Evolutionary conservation across 306 rosid species (phyloP), one percentile per base, ranked within the genome.

Genomic region (Corylus americana): DNA sequence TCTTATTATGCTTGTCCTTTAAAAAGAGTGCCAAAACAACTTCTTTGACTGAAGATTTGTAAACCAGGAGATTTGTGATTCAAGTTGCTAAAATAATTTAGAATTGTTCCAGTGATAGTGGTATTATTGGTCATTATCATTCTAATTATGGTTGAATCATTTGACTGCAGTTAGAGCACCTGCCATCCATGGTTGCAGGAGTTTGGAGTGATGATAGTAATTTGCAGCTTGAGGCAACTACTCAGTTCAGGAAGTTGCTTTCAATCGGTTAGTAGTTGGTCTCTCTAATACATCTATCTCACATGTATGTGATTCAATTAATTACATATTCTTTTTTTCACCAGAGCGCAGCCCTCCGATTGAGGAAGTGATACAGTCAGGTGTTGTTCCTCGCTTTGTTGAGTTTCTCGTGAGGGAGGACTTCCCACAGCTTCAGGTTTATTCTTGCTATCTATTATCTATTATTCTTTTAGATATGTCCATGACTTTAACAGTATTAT

Each of bases 241-340:
- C 99, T 42, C 98, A 93, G 86, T 93, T 96, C 75, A 87, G 99
- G 87, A 96, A 96, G 87, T 83, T 96, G 86, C 96, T 96, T 78
- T 93, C 99, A 4, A 96, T 96, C 71, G 98, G 99, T 96, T 53
- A 74, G 93, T 12, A 59, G 50, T 76, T 42, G 77, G 67, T 74
- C 70, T 76, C 17, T 63, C 22, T n/a, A 51, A 16, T 12, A 66
- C 7, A 11, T 31, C 74, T 75, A 1, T 55, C 68, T 48, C 39
- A 16, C 45, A 27, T 53, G 3, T 54, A 4, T 59, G 7, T 74
- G 5, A 11, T 37, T 2, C 1, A 70, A 42, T 79, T 49, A n/a
- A 10, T 63, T 80, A 50, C 42, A n/a, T 14, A 35, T 25, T 12
- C 63, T 80, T 55, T 44, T 25, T 12, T 80, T 27, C 22, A 6